Evolutionary conservation across 352 stramenopile species (phyloP).

Genomic region (Lagenidium giganteum): DNA sequence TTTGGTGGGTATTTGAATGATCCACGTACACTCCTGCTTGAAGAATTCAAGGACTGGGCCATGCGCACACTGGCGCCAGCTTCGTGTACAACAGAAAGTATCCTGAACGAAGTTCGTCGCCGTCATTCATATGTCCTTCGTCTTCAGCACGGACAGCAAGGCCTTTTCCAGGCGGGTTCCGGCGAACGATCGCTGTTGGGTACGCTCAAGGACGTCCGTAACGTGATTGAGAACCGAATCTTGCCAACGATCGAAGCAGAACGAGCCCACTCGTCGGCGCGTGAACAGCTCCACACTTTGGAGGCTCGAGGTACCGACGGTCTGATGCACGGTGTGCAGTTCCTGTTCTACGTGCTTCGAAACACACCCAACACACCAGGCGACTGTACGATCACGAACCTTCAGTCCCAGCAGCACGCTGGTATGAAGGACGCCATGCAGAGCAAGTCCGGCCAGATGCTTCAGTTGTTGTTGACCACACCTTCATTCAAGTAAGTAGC

Average conservation of each 20-base stretch:
- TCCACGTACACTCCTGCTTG: conserved; percentile 70
- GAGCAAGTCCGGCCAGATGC: conserved; percentile 81
- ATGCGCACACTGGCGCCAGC: conserved; percentile 74
- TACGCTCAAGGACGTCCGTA: conserved; percentile 79
- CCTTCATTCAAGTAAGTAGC: conserved; percentile 72
- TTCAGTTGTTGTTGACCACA: conserved; percentile 74
- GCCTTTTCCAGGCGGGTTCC: conserved; percentile 69
- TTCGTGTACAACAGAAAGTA: conserved; percentile 73
- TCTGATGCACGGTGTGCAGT: conserved; percentile 84
- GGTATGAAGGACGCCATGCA: conserved; percentile 85
- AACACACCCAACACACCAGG: conserved; percentile 81
- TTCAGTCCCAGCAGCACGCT: conserved; percentile 74
- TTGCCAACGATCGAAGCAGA: conserved; percentile 79
- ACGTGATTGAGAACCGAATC: conserved; percentile 71
- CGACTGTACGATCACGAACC: conserved; percentile 81
- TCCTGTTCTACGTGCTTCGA: conserved; percentile 81
- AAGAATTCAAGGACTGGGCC: conserved; percentile 85
- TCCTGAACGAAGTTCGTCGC: conserved; percentile 66
- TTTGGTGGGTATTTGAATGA: conserved; percentile 84
- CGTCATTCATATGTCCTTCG: conserved; percentile 72
- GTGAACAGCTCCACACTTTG: conserved; percentile 74
- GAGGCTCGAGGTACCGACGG: conserved; percentile 74
- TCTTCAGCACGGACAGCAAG: conserved; percentile 78
- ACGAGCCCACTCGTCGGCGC: conserved; percentile 71
- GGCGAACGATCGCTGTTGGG: conserved; percentile 72